These are phyloP conservation scores for Cercophora scortea DNA, from an alignment of 495 filamentous ascomycete genomes.

Conservation along the genomic window DNA sequence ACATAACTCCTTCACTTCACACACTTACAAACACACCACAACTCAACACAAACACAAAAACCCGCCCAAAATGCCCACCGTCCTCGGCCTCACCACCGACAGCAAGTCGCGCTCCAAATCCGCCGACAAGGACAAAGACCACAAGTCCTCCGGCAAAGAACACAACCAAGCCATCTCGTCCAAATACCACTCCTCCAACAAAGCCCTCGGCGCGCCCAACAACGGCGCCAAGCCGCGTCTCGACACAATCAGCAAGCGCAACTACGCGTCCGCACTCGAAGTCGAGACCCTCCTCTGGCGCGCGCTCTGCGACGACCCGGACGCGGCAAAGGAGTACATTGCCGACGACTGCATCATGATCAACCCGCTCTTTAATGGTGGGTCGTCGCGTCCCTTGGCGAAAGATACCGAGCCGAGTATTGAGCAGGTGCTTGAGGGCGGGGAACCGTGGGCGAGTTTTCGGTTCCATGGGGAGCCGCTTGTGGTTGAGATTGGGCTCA, in stretches of 20 bases:
- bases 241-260: constrained; percentile 31
- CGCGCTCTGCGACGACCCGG: constrained; percentile 25
- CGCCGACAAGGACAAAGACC: not conserved
- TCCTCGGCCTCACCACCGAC: constrained; percentile 21
- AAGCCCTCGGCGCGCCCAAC: constrained; percentile 2
- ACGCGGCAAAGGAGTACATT: constrained; percentile 22
- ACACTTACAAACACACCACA: not conserved
- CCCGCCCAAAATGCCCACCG: constrained; percentile 12
- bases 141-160: constrained; percentile 1
- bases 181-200: constrained; percentile 9
- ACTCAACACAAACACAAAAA: not conserved
- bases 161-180: not conserved
- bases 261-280: constrained; percentile 26
- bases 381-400: constrained; percentile 9
- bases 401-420: constrained; percentile 18
- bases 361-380: constrained; percentile 22
- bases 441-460: constrained; percentile 16
- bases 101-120: not conserved
- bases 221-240: constrained; percentile 13
- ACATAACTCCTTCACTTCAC: not conserved
- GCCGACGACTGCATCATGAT: constrained; percentile 30
- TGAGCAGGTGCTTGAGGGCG: constrained; percentile 13
- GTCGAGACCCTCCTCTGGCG: constrained; percentile 29
- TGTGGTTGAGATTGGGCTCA: constrained; percentile 28
- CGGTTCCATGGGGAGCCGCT: constrained; percentile 20